phyloP scores from a whole-genome alignment of 768 basidiomycete genomes.

The Tephrocybe sp. region DNA sequence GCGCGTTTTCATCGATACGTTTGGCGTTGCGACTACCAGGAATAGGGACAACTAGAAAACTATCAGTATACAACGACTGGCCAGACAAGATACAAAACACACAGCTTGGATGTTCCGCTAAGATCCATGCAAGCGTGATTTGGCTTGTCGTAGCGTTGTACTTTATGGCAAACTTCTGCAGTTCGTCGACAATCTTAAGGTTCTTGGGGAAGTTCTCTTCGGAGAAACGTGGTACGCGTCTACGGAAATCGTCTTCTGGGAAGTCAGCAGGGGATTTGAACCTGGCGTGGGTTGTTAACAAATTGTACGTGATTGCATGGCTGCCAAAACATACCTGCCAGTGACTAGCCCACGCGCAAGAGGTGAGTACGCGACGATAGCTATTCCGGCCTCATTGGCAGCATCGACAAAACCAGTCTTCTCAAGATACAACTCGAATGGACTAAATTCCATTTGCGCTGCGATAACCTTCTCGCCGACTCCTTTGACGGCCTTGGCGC shows the following conservation, averaged over 20 bases:
- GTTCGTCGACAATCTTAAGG: slow-evolving; percentile 31
- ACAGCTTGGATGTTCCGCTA: slow-evolving; percentile 27
- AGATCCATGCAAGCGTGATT: slow-evolving; percentile 45
- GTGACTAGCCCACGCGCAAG: slow-evolving; percentile 49
- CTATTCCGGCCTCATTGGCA: slow-evolving; percentile 42
- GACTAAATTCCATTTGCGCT: slow-evolving; percentile 43
- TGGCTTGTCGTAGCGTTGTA: slow-evolving; percentile 40
- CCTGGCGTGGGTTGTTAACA: slow-evolving; percentile 14
- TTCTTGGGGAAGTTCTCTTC: slow-evolving; percentile 43
- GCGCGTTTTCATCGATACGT: slow-evolving; percentile 25
- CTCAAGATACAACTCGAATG: slow-evolving; percentile 44
- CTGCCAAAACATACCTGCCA: slow-evolving; percentile 33
- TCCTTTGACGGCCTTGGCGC: slow-evolving; percentile 46
- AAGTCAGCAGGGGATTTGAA: slow-evolving; percentile 39
- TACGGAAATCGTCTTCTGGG: slow-evolving; percentile 36
- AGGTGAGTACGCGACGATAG: slow-evolving; percentile 48
- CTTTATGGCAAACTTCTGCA: slow-evolving; percentile 32
- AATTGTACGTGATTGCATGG: background rate
- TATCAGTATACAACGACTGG: background rate
- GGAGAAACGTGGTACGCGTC: slow-evolving; percentile 33
- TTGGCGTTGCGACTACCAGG: slow-evolving; percentile 19
- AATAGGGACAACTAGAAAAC: slow-evolving; percentile 22
- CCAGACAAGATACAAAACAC: background rate
- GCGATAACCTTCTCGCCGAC: slow-evolving; percentile 32
- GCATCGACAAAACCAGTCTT: slow-evolving; percentile 36